phyloP scores from a whole-genome alignment of 2,329 filamentous ascomycete species.

The Aspergillus sp. region DNA sequence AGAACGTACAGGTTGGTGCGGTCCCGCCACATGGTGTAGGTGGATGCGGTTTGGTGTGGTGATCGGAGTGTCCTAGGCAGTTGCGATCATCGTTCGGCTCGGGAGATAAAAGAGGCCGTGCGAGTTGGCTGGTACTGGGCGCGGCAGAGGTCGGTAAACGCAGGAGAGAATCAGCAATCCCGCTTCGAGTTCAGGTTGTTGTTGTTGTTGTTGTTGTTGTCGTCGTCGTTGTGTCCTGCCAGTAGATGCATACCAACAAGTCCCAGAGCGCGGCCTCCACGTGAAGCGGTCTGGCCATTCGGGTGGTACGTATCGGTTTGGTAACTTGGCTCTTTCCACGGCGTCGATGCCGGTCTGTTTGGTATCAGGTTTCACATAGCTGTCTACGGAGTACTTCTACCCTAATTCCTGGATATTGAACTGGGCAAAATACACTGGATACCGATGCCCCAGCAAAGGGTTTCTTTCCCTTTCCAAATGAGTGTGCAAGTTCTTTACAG shows the following conservation, averaged over 20 bases:
- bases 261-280: no score
- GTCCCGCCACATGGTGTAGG: conserved; percentile 91
- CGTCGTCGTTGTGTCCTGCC: no score
- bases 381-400: neutral
- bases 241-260: no score
- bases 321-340: conserved; percentile 5
- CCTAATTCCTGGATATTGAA: no score
- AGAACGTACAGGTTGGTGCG: conserved; percentile 82
- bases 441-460: no score
- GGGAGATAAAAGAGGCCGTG: neutral
- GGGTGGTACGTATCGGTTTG: conserved; percentile 6
- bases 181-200: neutral
- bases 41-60: conserved; percentile 7
- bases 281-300: conserved; percentile 12
- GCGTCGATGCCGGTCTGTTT: conserved; percentile 1
- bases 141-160: no score
- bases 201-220: no score
- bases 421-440: no score
- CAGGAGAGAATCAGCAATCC: neutral
- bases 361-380: neutral
- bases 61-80: conserved; percentile 9
- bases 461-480: no score
- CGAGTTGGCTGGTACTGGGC: no score
- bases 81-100: conserved; percentile 9
- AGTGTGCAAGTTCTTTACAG: no score